Base-by-base conservation (phyloP, 108 stramenopile genomes). In the Aurantiochytrium sp. region DNA sequence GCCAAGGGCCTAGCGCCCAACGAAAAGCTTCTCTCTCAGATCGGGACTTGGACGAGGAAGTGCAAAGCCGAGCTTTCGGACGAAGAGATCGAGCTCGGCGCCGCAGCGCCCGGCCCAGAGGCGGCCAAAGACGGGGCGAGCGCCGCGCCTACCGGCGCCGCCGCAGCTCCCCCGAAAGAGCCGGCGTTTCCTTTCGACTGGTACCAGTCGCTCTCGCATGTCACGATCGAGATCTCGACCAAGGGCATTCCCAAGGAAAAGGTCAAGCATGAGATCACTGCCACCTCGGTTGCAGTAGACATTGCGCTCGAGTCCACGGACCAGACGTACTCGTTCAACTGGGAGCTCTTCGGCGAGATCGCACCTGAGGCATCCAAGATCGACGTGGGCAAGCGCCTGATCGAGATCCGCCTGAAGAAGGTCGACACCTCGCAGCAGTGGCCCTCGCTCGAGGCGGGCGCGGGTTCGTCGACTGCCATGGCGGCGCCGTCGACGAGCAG, bases 201-300 rank as follows among this genome's bases (percentile, higher is more conserved):
- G 90, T 98, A 96, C 87, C 97, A 98, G 88, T 93, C 92, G 36
- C 93, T 94, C 37, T 89, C 91, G 19, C 89, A 93, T 88, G 91
- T 98, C 91, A 97, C 95, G 55, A 95, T 98, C 55, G 89, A 93
- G 27, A 93, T 98, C 59, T 90, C 95, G n/a, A 96, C 95, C 88
- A 91, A 95, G 8, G 91, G 92, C 81, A 91, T 97, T 1, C 52
- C 55, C 36, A 45, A 73, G n/a, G 90, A 92, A 21, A 89, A 95
- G 55, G 90, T 96, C 42, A 85, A 68, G 31, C 95, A 96, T 0
- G 68, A 88, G n/a, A 96, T 95, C 86, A 91, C 90, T 55, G 54
- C 92, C 19, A 91, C 93, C 39, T 86, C 89, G 2, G 89, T 98
- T 22, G 89, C 91, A 6, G 95, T 97, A 55, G 88, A 85, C 17